phyloP scores from a whole-genome alignment of 768 basidiomycete species.

The Hemileccinum rubropunctum region DNA sequence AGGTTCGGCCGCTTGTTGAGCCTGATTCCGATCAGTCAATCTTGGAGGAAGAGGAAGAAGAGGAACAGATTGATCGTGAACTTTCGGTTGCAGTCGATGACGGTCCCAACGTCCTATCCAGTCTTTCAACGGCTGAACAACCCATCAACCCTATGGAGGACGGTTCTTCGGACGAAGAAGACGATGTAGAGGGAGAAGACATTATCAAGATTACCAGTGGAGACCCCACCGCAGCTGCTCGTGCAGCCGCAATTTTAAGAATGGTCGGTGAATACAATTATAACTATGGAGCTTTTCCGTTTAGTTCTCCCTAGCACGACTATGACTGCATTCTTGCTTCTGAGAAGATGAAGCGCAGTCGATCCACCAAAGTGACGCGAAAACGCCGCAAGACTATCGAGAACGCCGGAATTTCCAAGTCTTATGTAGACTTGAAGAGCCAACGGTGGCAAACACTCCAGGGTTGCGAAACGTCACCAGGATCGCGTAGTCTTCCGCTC shows the following conservation, averaged over 20 bases:
- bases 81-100: conserved; percentile 33
- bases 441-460: conserved; percentile 13
- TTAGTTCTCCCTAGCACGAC: conserved; percentile 56
- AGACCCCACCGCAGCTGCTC: conserved; percentile 83
- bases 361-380: conserved; percentile 33
- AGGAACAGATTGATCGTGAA: conserved; percentile 35
- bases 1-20: conserved; percentile 1
- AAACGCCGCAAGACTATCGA: conserved; percentile 38
- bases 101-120: neutral
- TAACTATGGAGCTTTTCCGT: neutral
- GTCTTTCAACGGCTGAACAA: neutral
- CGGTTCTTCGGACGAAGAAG: conserved; percentile 27
- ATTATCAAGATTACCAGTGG: conserved; percentile 82
- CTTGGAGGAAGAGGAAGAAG: conserved; percentile 29
- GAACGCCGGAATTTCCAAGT: conserved; percentile 32
- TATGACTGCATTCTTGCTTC: conserved; percentile 68
- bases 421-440: conserved; percentile 7
- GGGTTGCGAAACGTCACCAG: conserved; percentile 18
- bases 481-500: conserved; percentile 33
- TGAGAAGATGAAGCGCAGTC: conserved; percentile 27
- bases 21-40: conserved; percentile 15
- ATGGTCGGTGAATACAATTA: conserved; percentile 49
- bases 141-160: conserved; percentile 6
- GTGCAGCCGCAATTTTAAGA: conserved; percentile 91
- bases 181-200: conserved; percentile 37